Base-by-base conservation (phyloP, 2,329 filamentous ascomycete species). In the Furcasterigmium sp. region DNA sequence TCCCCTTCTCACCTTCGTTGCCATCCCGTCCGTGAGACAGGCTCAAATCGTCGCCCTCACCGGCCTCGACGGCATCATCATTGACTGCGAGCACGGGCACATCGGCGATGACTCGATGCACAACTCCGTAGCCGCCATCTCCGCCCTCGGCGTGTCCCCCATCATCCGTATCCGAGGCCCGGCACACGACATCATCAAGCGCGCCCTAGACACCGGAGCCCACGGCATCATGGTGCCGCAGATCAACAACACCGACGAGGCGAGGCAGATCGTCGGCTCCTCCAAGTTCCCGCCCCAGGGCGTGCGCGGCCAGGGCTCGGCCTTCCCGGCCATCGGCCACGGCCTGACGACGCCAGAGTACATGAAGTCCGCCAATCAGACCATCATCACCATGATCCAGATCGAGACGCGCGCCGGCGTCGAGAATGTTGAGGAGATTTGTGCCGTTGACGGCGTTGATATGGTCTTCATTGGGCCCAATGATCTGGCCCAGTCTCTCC, bases 211-310 rank as follows among this genome's bases (percentile, higher is more conserved):
- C 45, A 64, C 68, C 34, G 72, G 72, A 28, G 70, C 71, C 35
- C 71, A 76, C 39, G 72, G 69, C 11, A 63, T 76, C 45, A 65
- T 76, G 45, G 70, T 76, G 0, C 73, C 73, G 3, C 60, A 65
- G 37, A 62, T 70, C 46, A 66, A 67, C 51, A 73, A 62, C 6
- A 67, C 63, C 5, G 65, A 73, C 9, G 67, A 73, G 47, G 70
- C 69, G 19, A 59, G 53, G 41, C 57, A 67, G 38, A 62, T 75
- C 13, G 72, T 76, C 8, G 58, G 63, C 48, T 64, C 67, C 9
- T 65, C 70, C 50, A 76, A 75, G 48, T 76, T 76, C 42, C 73
- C 73, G 2, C 73, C 72, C 3, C 55, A 61, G 44, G 73, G 32
- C 32, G 32, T 35, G n/a, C 32, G 32, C 15, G 73, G 73, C 25